Percentiles rank a stretch among this genome's conserved stretches.
phyloP scores from a whole-genome alignment of 176 grass and related monocot species.

The Aegilops umbellulata region DNA sequence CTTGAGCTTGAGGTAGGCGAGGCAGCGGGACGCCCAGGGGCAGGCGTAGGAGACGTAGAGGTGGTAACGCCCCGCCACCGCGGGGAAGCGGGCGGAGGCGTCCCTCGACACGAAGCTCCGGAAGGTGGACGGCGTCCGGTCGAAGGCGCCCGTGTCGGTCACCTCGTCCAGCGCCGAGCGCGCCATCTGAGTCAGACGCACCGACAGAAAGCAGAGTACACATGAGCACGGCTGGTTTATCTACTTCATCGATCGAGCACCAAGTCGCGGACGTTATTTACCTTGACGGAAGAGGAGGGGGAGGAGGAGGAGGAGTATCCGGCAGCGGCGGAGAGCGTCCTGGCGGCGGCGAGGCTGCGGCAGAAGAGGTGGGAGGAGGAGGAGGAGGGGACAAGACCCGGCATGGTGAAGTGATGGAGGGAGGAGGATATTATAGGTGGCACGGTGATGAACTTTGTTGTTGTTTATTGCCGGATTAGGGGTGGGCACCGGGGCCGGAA shows the following conservation, averaged over 20 bases:
- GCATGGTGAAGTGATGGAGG: not conserved
- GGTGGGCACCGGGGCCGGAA: too few relatives aligned
- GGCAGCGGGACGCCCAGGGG: conserved; percentile 91
- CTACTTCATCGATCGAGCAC: too few relatives aligned
- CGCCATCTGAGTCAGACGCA: conserved; percentile 52
- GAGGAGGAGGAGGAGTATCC: too few relatives aligned
- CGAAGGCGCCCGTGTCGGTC: conserved; percentile 71
- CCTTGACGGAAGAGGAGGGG: not conserved
- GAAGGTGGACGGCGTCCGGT: conserved; percentile 75
- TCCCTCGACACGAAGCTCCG: conserved; percentile 76
- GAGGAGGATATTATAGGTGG: too few relatives aligned
- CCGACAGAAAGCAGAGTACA: not conserved
- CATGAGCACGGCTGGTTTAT: too few relatives aligned
- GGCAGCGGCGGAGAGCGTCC: too few relatives aligned
- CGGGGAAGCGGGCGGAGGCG: conserved; percentile 55
- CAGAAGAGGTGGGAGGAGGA: not conserved
- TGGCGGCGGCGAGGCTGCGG: not conserved
- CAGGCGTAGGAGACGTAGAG: conserved; percentile 96
- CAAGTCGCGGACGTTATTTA: not conserved
- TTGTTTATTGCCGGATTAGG: too few relatives aligned
- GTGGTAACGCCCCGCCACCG: conserved; percentile 79
- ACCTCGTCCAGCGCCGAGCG: conserved; percentile 78
- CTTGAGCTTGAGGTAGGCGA: conserved; percentile 91
- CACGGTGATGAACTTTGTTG: too few relatives aligned
- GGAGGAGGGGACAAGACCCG: not conserved